Percentiles rank a stretch among this genome's conserved stretches.
phyloP scores from a whole-genome alignment of 1,284 basidiomycete genomes.

The Pseudozyma flocculosa region DNA sequence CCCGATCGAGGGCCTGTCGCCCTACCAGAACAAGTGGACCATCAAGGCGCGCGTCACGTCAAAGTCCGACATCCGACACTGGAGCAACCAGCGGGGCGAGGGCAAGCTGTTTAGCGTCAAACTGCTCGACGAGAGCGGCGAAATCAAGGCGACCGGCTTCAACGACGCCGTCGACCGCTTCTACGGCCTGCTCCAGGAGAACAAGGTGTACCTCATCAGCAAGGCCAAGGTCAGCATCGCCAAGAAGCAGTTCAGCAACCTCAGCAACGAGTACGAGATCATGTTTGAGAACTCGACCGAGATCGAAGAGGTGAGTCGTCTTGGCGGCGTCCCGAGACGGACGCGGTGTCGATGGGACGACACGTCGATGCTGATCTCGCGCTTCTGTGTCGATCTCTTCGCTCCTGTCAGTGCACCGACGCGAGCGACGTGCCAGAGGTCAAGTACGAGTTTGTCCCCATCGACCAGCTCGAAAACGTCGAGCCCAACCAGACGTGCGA shows the following conservation, averaged over 20 bases:
- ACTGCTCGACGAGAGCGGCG: conserved; percentile 83
- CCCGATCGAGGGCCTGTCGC: conserved; percentile 92
- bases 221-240: conserved; percentile 89
- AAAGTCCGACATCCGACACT: conserved; percentile 85
- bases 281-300: conserved; percentile 69
- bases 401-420: conserved; percentile 38
- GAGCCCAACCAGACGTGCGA: conserved; percentile 59
- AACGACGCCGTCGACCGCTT: conserved; percentile 82
- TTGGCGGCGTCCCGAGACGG: no score
- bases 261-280: conserved; percentile 93
- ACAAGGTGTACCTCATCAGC: conserved; percentile 88
- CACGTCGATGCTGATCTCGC: no score
- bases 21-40: conserved; percentile 94
- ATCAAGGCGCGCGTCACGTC: conserved; percentile 92
- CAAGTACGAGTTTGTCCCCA: conserved; percentile 55
- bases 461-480: conserved; percentile 52
- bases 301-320: conserved; percentile 40
- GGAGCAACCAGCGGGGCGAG: conserved; percentile 87
- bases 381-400: background rate
- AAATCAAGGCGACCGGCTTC: conserved; percentile 71
- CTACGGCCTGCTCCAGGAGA: conserved; percentile 81
- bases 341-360: no score
- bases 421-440: conserved; percentile 55
- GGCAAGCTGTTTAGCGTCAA: conserved; percentile 93
- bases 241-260: conserved; percentile 93